phyloP scores from a whole-genome alignment of 768 basidiomycete species.

The Tulasnella sp. region DNA sequence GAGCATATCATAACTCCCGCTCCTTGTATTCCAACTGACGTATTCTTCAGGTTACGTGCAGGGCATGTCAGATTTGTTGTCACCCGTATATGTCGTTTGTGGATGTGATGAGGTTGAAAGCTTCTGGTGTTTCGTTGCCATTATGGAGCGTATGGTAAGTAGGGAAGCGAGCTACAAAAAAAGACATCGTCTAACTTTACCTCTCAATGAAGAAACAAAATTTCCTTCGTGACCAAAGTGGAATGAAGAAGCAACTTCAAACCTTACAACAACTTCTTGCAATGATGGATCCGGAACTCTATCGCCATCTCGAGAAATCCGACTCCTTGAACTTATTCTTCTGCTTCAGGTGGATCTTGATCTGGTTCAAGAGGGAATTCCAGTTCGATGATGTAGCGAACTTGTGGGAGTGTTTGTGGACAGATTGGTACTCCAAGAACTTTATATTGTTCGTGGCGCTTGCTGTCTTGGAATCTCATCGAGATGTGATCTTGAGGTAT shows the following conservation, averaged over 20 bases:
- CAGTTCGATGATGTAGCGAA: constrained; percentile 78
- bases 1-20: constrained; percentile 23
- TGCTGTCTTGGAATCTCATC: constrained; percentile 86
- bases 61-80: constrained; percentile 95
- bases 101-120: constrained; percentile 78
- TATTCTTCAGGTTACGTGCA: constrained; percentile 72
- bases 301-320: constrained; percentile 77
- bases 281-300: constrained; percentile 92
- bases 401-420: constrained; percentile 92
- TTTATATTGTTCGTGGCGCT: constrained; percentile 93
- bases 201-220: constrained; percentile 60
- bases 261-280: constrained; percentile 81
- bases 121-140: constrained; percentile 91
- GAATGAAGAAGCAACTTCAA: constrained; percentile 89
- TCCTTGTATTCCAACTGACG: background rate
- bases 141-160: constrained; percentile 91
- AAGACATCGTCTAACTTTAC: background rate
- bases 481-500: constrained; percentile 90
- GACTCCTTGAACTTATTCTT: constrained; percentile 92
- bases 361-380: constrained; percentile 95
- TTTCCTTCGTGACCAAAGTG: constrained; percentile 90
- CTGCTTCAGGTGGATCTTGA: constrained; percentile 93
- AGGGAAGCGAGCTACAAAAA: background rate
- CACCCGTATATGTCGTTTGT: constrained; percentile 87
- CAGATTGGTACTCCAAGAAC: constrained; percentile 73